phyloP scores from a whole-genome alignment of 345 rosid species.

The Erodium maritimum region DNA sequence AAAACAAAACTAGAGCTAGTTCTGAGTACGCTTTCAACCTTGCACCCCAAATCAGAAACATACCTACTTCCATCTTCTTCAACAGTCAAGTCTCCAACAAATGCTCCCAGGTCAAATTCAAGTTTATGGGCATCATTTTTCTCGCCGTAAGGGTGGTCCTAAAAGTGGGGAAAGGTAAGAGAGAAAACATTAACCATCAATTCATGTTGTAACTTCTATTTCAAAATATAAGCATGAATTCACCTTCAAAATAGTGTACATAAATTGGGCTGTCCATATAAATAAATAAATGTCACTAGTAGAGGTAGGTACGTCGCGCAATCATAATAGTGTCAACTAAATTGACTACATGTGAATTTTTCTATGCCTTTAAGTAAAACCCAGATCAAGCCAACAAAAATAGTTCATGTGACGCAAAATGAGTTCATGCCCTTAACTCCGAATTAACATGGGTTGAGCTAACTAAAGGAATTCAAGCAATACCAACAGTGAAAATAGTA shows the following conservation, averaged over 20 bases:
- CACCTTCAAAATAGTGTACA: not conserved
- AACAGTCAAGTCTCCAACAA: slow-evolving; percentile 72
- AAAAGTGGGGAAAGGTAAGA: not conserved
- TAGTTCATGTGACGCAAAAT: no score
- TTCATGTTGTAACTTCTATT: not conserved
- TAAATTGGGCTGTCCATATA: no score
- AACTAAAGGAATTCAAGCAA: no score
- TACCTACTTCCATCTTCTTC: slow-evolving; percentile 81
- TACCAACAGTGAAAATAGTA: no score
- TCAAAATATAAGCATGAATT: not conserved
- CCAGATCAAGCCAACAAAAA: no score
- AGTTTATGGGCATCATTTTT: slow-evolving; percentile 27
- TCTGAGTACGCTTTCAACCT: not conserved
- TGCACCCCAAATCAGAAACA: not conserved
- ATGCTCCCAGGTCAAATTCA: slow-evolving; percentile 64
- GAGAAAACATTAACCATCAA: not conserved
- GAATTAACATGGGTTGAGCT: no score
- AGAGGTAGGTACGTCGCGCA: no score
- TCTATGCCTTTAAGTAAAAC: no score
- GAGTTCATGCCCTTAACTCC: not conserved
- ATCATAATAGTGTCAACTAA: no score
- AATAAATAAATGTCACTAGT: no score
- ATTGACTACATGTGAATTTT: no score
- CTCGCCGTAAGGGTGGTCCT: slow-evolving; percentile 18
- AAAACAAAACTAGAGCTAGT: not conserved